Conservation (phyloP, 108 stramenopile genomes). For the Discostella stelligeroides region DNA sequence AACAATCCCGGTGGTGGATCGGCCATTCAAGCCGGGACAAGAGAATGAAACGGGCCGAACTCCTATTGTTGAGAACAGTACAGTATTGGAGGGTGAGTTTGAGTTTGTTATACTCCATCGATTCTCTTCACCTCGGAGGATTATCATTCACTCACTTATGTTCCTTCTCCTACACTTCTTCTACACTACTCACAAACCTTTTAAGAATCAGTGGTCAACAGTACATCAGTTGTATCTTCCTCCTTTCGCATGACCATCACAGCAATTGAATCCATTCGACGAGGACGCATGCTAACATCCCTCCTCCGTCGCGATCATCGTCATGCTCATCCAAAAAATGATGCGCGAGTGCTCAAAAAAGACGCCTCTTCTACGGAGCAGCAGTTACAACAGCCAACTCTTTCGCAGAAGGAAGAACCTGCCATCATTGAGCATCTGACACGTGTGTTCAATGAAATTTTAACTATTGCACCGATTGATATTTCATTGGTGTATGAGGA, state of each 20-base stretch:
- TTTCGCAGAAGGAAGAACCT: constrained; percentile 34
- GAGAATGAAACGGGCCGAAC: neutral
- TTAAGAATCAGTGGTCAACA: neutral
- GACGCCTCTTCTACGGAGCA: too few relatives aligned
- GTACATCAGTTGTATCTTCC: constrained; percentile 29
- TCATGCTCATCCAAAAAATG: too few relatives aligned
- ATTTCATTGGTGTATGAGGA: constrained; percentile 30
- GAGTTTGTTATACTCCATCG: neutral
- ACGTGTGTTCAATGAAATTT: constrained; percentile 17
- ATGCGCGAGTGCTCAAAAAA: too few relatives aligned
- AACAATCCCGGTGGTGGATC: neutral
- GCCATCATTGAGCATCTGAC: constrained; percentile 26
- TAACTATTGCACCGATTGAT: constrained; percentile 22
- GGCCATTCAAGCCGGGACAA: constrained; percentile 2
- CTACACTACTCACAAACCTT: neutral
- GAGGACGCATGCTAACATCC: neutral
- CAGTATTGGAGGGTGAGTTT: neutral
- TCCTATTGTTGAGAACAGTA: constrained; percentile 1
- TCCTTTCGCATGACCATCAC: constrained; percentile 36
- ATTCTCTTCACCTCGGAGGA: neutral
- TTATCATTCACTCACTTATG: neutral
- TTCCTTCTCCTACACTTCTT: neutral
- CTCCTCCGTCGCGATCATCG: constrained; percentile 1
- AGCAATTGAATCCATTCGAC: constrained; percentile 25
- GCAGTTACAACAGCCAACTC: constrained; percentile 7